Evolutionary conservation across 2,329 filamentous ascomycete species (phyloP).

Genomic region (Fusarium metavorans): DNA sequence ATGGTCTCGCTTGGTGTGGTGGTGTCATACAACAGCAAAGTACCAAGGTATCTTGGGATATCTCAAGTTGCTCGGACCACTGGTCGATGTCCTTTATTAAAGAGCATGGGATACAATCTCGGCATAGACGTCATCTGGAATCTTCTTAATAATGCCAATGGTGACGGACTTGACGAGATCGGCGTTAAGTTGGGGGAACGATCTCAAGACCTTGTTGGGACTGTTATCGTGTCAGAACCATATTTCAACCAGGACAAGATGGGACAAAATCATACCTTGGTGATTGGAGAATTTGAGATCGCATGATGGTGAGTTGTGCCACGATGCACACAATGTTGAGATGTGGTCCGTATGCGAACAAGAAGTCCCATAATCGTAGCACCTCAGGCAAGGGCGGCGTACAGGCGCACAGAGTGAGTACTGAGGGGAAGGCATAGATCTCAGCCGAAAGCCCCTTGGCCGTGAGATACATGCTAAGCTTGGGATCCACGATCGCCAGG

Average conservation of each 20-base stretch:
- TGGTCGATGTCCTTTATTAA: conserved; percentile 49
- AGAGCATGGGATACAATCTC: conserved; percentile 91
- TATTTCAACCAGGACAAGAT: neutral
- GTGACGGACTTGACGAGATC: conserved; percentile 87
- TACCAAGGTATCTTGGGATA: neutral
- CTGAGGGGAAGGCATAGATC: conserved; percentile 96
- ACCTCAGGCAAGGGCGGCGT: conserved; percentile 96
- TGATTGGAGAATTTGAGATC: conserved; percentile 84
- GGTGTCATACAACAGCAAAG: neutral
- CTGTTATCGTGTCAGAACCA: conserved; percentile 61
- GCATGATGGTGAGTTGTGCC: conserved; percentile 89
- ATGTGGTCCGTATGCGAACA: conserved; percentile 95
- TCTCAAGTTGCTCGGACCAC: neutral
- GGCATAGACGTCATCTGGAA: conserved; percentile 89
- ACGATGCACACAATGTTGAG: conserved; percentile 97
- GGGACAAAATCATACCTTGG: conserved; percentile 71
- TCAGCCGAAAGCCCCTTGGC: conserved; percentile 90
- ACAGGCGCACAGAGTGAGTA: conserved; percentile 93
- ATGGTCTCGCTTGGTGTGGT: conserved; percentile 10
- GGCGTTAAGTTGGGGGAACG: conserved; percentile 85
- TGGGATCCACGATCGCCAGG: conserved; percentile 89
- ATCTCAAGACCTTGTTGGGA: conserved; percentile 91
- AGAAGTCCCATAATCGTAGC: conserved; percentile 92
- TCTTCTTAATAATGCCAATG: conserved; percentile 87
- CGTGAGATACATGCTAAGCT: conserved; percentile 85